These are phyloP conservation scores for Oryza rufipogon DNA, from an alignment of 176 grass and related monocot genomes.

Conservation along the genomic window DNA sequence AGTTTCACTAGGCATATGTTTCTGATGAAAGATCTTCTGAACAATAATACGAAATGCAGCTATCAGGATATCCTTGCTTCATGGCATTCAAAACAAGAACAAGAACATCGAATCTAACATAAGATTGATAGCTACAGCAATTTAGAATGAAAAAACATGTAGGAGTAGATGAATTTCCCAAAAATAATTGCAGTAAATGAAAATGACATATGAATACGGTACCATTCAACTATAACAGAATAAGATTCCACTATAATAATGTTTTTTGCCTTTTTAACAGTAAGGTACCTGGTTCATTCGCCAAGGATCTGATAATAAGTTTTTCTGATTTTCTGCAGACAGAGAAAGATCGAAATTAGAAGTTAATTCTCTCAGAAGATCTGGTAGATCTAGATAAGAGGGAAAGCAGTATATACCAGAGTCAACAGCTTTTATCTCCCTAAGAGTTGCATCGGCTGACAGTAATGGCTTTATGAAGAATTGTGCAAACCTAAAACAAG, in stretches of 20 bases:
- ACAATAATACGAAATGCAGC: slow-evolving; percentile 5
- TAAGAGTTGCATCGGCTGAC: slow-evolving; percentile 87
- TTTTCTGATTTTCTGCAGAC: slow-evolving; percentile 89
- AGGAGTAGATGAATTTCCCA: slow-evolving; percentile 5
- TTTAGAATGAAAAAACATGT: not conserved
- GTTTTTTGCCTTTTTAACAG: slow-evolving; percentile 12
- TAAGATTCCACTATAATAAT: not conserved
- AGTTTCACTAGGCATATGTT: not conserved
- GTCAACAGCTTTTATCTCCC: slow-evolving; percentile 98
- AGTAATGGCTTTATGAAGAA: slow-evolving; percentile 98
- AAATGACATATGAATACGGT: not conserved
- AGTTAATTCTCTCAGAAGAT: slow-evolving; percentile 16
- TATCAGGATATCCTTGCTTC: slow-evolving; percentile 2
- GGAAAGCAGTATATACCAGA: slow-evolving; percentile 64
- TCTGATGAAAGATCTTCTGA: not conserved
- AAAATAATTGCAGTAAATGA: not conserved
- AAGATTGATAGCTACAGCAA: slow-evolving; percentile 11
- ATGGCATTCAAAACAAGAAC: slow-evolving; percentile 11
- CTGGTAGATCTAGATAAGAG: slow-evolving; percentile 24
- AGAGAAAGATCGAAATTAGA: slow-evolving; percentile 16
- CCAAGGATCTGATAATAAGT: slow-evolving; percentile 79
- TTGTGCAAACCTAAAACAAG: slow-evolving; percentile 78
- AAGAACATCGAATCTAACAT: slow-evolving; percentile 11
- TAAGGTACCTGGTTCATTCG: slow-evolving; percentile 83
- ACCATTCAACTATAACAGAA: slow-evolving; percentile 36